Conservation (phyloP, 352 stramenopile species). For the Albugo candida region DNA sequence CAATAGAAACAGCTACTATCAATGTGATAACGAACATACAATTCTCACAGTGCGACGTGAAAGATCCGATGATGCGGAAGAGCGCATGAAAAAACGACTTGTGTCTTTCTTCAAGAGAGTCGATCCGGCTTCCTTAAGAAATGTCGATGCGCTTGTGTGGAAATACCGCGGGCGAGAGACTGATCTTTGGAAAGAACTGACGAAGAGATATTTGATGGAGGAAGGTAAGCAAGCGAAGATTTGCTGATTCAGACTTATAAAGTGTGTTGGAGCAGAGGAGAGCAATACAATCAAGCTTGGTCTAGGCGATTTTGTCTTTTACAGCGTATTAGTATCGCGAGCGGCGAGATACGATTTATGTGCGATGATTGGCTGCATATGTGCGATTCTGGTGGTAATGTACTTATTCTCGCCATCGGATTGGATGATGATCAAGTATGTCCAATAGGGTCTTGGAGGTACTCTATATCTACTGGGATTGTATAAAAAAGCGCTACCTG, state of each 20-base stretch:
- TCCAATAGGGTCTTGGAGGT: constrained; percentile 66
- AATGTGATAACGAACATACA: constrained; percentile 19
- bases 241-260: neutral
- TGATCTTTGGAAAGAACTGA: constrained; percentile 61
- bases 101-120: constrained; percentile 45
- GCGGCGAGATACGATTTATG: constrained; percentile 92
- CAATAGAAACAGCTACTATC: constrained; percentile 26
- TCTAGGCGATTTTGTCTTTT: constrained; percentile 99
- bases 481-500: constrained; percentile 89
- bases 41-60: constrained; percentile 6
- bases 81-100: constrained; percentile 15
- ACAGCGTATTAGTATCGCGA: constrained; percentile 93
- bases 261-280: constrained; percentile 14
- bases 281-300: constrained; percentile 86
- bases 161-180: constrained; percentile 49
- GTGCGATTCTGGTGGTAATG: constrained; percentile 83
- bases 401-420: neutral
- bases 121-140: constrained; percentile 36
- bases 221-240: constrained; percentile 12
- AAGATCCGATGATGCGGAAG: neutral
- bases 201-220: constrained; percentile 44
- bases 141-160: constrained; percentile 54
- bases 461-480: constrained; percentile 93
- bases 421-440: neutral
- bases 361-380: constrained; percentile 85